phyloP scores from a whole-genome alignment of 805 yeast species.

The Myxozyma neotropica region DNA sequence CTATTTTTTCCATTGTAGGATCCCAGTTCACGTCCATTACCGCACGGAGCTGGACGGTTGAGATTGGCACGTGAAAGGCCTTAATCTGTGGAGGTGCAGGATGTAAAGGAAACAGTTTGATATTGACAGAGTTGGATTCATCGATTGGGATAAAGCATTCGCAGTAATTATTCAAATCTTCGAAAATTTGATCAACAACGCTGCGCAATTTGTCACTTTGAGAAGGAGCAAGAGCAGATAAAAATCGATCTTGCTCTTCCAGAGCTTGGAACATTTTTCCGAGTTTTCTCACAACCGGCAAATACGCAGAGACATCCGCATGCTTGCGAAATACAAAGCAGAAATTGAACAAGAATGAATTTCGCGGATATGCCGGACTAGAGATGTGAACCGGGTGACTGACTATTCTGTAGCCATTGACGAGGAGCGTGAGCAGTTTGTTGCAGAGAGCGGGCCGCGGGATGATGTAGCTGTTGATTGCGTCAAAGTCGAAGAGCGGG shows the following conservation, averaged over 20 bases:
- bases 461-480: slow-evolving; percentile 84
- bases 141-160: slow-evolving; percentile 96
- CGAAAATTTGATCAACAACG: slow-evolving; percentile 84
- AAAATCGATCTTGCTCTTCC: slow-evolving; percentile 81
- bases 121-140: slow-evolving; percentile 83
- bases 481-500: slow-evolving; percentile 73
- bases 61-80: slow-evolving; percentile 86
- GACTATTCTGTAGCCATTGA: slow-evolving; percentile 67
- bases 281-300: slow-evolving; percentile 76
- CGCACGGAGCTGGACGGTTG: slow-evolving; percentile 72
- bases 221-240: slow-evolving; percentile 49
- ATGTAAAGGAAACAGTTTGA: slow-evolving; percentile 87
- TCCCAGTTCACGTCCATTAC: slow-evolving; percentile 94
- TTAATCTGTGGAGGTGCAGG: slow-evolving; percentile 76
- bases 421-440: slow-evolving; percentile 71
- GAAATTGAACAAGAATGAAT: slow-evolving; percentile 89
- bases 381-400: slow-evolving; percentile 89
- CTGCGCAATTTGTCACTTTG: slow-evolving; percentile 52
- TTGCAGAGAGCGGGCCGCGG: slow-evolving; percentile 94
- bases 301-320: slow-evolving; percentile 82
- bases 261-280: slow-evolving; percentile 84
- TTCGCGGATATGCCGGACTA: slow-evolving; percentile 77
- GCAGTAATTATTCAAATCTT: slow-evolving; percentile 90
- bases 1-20: slow-evolving; percentile 87
- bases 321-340: slow-evolving; percentile 87